Percentiles rank a stretch among this genome's conserved stretches.
phyloP scores from a whole-genome alignment of 257 asterid genomes.

The Solanum okadae region DNA sequence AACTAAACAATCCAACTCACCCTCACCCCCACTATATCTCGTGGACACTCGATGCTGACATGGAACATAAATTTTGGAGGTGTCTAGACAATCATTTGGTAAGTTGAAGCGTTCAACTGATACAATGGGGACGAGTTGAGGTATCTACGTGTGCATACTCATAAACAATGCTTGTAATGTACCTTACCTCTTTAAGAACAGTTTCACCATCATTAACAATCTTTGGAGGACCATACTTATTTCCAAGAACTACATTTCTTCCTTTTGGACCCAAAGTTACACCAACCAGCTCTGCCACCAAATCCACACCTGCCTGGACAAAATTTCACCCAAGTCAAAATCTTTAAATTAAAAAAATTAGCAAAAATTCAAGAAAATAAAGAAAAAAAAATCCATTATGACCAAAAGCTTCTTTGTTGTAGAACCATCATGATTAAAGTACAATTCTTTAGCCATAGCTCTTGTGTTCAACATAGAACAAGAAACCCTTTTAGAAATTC shows the following conservation, averaged over 20 bases:
- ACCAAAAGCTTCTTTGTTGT: slow-evolving; percentile 68
- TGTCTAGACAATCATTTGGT: neutral
- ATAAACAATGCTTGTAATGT: neutral
- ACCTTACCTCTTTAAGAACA: slow-evolving; percentile 66
- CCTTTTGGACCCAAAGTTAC: slow-evolving; percentile 90
- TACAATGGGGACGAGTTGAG: neutral
- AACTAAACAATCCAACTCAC: neutral
- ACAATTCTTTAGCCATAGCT: slow-evolving; percentile 63
- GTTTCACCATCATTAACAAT: slow-evolving; percentile 93
- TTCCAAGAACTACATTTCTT: slow-evolving; percentile 84
- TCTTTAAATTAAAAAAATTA: neutral
- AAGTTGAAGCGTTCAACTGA: neutral
- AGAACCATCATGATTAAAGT: slow-evolving; percentile 83
- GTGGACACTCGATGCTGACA: neutral
- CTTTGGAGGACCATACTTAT: slow-evolving; percentile 92
- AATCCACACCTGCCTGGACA: slow-evolving; percentile 62
- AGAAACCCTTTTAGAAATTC: slow-evolving; percentile 23
- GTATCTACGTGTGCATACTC: neutral
- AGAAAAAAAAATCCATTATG: neutral
- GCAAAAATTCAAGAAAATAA: neutral
- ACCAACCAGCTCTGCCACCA: slow-evolving; percentile 79
- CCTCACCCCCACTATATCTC: neutral
- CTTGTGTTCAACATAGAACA: slow-evolving; percentile 28
- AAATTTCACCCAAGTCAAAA: neutral
- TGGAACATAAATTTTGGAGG: neutral